Conservation (phyloP, 768 basidiomycete species). For the Pisolithus orientalis region DNA sequence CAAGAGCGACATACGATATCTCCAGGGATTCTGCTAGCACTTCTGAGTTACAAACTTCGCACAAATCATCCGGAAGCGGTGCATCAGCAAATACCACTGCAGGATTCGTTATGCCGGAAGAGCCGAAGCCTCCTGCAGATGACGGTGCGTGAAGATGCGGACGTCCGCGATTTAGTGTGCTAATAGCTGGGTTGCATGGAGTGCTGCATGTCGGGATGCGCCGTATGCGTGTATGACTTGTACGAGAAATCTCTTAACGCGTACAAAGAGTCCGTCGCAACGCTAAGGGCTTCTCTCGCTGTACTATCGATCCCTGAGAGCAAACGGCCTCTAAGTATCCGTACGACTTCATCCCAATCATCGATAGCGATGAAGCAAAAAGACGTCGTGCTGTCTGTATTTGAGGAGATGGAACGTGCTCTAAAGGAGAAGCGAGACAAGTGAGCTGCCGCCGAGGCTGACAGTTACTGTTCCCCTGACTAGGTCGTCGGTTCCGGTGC, state of each 20-base stretch:
- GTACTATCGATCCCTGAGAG: slow-evolving; percentile 42
- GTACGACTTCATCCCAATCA: slow-evolving; percentile 6
- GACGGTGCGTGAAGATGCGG: slow-evolving; percentile 45
- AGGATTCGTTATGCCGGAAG: slow-evolving; percentile 42
- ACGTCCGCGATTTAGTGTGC: neutral
- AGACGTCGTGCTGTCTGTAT: slow-evolving; percentile 49
- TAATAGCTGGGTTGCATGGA: slow-evolving; percentile 37
- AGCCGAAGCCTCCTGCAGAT: slow-evolving; percentile 55
- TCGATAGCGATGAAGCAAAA: slow-evolving; percentile 13
- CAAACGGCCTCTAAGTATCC: slow-evolving; percentile 62
- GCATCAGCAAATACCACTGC: slow-evolving; percentile 11
- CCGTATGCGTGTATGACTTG: slow-evolving; percentile 85
- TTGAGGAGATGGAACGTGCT: slow-evolving; percentile 63
- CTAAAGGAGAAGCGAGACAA: slow-evolving; percentile 42
- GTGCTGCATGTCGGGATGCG: slow-evolving; percentile 94
- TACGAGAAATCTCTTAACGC: slow-evolving; percentile 67
- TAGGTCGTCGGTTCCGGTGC: slow-evolving; percentile 8
- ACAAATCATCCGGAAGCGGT: neutral
- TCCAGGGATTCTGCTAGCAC: slow-evolving; percentile 8
- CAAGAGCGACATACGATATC: slow-evolving; percentile 24
- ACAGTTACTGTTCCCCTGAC: slow-evolving; percentile 22
- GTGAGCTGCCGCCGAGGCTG: slow-evolving; percentile 26
- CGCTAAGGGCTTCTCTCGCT: slow-evolving; percentile 46
- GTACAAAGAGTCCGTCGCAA: slow-evolving; percentile 51
- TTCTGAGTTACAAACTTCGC: neutral